Base-by-base conservation (phyloP, 2,329 filamentous ascomycete genomes). In the Ascochyta koolunga region DNA sequence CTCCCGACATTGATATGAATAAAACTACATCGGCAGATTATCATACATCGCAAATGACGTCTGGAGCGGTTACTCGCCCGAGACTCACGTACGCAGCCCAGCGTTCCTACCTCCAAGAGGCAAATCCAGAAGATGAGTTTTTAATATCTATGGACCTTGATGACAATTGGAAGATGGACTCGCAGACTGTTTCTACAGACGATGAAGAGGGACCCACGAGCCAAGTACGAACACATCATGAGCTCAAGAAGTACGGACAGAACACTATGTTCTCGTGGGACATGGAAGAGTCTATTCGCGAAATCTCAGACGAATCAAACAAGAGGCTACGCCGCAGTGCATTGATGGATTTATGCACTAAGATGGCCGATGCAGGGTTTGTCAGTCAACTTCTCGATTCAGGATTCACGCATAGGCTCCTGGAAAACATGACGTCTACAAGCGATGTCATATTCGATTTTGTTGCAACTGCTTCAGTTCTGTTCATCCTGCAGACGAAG, bases 351-450 rank as follows among this genome's bases (percentile, higher is more conserved):
- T 71, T 87, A n/a, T 79, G 80, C 45, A 72, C 70, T 22, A 85
- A 83, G 60, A 73, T 86, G 51, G 61, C 76, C 3, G 80, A 87
- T 43, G 86, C 86, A 64, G 79, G 79, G 0, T 92, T 90, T 63
- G 78, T 85, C 24, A 79, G 81, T 16, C 87, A 89, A 57, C 92
- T 96, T 64, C 82, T 89, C 18, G 87, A 92, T 57, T 87, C 91
- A 61, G 85, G 86, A 6, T 85, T 89, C 50, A 89, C 91, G 57
- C 82, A 86, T 48, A 83, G 83, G 25, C 79, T 97, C 15, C 83
- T 91, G 46, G 80, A 83, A 38, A 82, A 84, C 36, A 78, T 89
- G 9, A 81, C 79, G 0, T 78, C 58, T 42, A 61, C 60, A 32
- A 73, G 62, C 53, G 82, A 78, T 54, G 61, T 64, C 37, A 77